phyloP scores from a whole-genome alignment of 768 basidiomycete species.

The Boletus pseudo-olivaceus region DNA sequence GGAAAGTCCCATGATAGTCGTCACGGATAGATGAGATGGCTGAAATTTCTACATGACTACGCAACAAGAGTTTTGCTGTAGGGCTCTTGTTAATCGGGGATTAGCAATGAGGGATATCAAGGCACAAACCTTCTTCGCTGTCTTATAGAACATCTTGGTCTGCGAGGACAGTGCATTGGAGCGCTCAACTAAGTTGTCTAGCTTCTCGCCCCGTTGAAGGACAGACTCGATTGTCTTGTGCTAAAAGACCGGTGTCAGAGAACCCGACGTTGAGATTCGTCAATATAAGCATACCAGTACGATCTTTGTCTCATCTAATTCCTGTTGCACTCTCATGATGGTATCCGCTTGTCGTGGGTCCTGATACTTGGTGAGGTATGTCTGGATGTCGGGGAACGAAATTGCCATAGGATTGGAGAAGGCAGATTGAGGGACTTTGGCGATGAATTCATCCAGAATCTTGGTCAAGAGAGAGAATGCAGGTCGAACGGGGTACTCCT shows the following conservation, averaged over 20 bases:
- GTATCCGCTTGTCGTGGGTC: conserved; percentile 96
- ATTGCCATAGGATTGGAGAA: conserved; percentile 64
- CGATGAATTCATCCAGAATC: conserved; percentile 86
- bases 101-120: background rate
- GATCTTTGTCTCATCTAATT: conserved; percentile 99
- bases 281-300: conserved; percentile 63
- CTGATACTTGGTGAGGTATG: conserved; percentile 89
- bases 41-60: conserved; percentile 61
- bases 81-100: conserved; percentile 6
- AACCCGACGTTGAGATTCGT: background rate
- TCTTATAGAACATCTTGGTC: conserved; percentile 99
- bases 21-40: conserved; percentile 12
- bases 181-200: conserved; percentile 93
- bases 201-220: conserved; percentile 91
- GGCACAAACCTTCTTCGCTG: conserved; percentile 87
- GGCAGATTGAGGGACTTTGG: conserved; percentile 70
- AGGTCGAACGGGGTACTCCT: conserved; percentile 94
- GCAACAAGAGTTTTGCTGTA: conserved; percentile 94
- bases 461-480: conserved; percentile 95
- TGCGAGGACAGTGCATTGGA: conserved; percentile 84
- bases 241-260: conserved; percentile 38
- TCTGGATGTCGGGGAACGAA: conserved; percentile 71
- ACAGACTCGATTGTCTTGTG: conserved; percentile 99
- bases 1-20: conserved; percentile 15
- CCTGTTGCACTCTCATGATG: conserved; percentile 97